Base-by-base conservation (phyloP, 176 grass and related monocot genomes). In the Urochloa ruziziensis region DNA sequence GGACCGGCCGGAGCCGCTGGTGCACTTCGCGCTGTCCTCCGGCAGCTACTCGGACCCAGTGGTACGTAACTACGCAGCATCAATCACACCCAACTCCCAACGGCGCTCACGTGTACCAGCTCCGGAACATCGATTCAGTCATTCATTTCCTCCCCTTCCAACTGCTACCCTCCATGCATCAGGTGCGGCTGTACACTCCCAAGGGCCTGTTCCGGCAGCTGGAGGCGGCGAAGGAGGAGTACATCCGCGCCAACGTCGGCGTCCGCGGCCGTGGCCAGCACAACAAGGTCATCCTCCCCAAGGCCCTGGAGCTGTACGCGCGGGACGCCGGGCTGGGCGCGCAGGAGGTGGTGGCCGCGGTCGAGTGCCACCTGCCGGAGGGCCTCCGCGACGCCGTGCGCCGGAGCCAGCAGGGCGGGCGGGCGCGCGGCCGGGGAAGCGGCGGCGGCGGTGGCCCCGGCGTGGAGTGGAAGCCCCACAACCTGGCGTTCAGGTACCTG, bases 1-100 rank as follows among this genome's bases (percentile, higher is more conserved):
- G 60, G 87, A 96, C 54, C 64, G 61, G 8, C 60, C 89, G 4
- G 93, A 96, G 73, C 93, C 96, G 24, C 93, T 94, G 73, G 72
- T 99, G 40, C 91, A 93, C 85, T 99, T 99, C 74, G 91, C 93
- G 9, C 85, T 99, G 58, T 96, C 91, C 52, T 94, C 91, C 68
- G 96, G 96, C 30, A 90, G 68, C 80, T 62, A 92, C 79, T 99
- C 96, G 0, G 93, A 99, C 60, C 96, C 96, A 60, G 85, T 87
- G 75, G 96, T 97, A 91, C 70, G 81, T 42, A 39, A 65, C 61
- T 9, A 40, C 39, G 13, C n/a, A 19, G 13, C 62, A 67, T 68
- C 64, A 48, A 70, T 53, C 35, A 30, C 52, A 30, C n/a, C 52
- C 65, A 32, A 21, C 30, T 35, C 39, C 61, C 54, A 53, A 65